Percentiles rank a stretch among this genome's conserved stretches.
These are phyloP conservation scores for Mycena filopes DNA, from an alignment of 768 basidiomycete species.

Conservation along the genomic window DNA sequence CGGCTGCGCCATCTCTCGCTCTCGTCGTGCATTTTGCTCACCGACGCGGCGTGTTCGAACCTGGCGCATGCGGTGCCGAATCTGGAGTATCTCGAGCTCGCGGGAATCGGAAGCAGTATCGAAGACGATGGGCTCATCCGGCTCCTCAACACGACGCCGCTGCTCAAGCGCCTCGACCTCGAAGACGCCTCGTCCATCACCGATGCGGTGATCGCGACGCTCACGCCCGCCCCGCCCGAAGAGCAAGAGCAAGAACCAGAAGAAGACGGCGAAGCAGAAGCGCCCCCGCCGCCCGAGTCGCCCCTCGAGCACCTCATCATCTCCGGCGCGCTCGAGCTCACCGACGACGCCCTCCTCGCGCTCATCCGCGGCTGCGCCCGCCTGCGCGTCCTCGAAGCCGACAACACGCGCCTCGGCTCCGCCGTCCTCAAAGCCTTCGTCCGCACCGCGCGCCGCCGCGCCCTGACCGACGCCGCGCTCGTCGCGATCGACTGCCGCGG, in stretches of 20 bases:
- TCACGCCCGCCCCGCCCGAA: slow-evolving; percentile 61
- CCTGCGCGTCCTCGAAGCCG: slow-evolving; percentile 78
- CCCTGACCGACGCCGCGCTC: slow-evolving; percentile 61
- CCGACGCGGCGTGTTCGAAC: slow-evolving; percentile 79
- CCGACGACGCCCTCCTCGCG: slow-evolving; percentile 68
- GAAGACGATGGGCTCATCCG: slow-evolving; percentile 79
- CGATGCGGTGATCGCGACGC: slow-evolving; percentile 71
- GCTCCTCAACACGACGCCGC: slow-evolving; percentile 74
- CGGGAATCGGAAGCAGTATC: slow-evolving; percentile 75
- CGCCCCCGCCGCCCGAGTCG: slow-evolving; percentile 64
- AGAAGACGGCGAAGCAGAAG: slow-evolving; percentile 19
- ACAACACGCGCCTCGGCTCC: slow-evolving; percentile 79
- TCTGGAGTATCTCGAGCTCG: slow-evolving; percentile 83
- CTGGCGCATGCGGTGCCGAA: slow-evolving; percentile 75
- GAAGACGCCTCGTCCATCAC: slow-evolving; percentile 83
- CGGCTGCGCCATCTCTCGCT: slow-evolving; percentile 78
- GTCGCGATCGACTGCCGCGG: slow-evolving; percentile 83
- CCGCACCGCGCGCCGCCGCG: slow-evolving; percentile 58
- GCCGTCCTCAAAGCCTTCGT: slow-evolving; percentile 76
- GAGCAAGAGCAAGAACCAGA: slow-evolving; percentile 21
- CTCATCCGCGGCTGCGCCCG: slow-evolving; percentile 73
- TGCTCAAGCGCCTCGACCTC: slow-evolving; percentile 82
- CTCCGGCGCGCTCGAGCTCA: slow-evolving; percentile 72
- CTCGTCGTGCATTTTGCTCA: slow-evolving; percentile 76
- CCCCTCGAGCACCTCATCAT: slow-evolving; percentile 78